A percentile compares a stretch with the other conserved stretches of the same genome.
Evolutionary conservation across 2,329 filamentous ascomycete species (phyloP).

Genomic region (Fusarium luffae): DNA sequence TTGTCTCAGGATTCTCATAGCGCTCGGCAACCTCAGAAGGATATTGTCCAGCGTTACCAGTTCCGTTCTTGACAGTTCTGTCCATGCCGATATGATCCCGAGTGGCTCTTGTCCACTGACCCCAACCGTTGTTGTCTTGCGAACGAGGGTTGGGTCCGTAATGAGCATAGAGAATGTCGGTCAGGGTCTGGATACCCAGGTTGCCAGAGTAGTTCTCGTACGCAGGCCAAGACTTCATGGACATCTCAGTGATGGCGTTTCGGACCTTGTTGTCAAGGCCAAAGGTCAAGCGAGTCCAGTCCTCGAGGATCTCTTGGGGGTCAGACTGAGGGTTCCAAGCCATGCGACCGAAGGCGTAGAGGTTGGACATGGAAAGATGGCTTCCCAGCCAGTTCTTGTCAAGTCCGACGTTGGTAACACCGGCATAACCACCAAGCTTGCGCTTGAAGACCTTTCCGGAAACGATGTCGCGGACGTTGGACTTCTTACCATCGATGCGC

Average conservation of each 20-base stretch:
- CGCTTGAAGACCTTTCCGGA: constrained; percentile 69
- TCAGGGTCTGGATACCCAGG: constrained; percentile 75
- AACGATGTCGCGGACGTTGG: constrained; percentile 69
- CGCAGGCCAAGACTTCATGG: constrained; percentile 75
- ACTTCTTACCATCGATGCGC: constrained; percentile 66
- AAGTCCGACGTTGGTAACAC: constrained; percentile 73
- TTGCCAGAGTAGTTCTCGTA: constrained; percentile 80
- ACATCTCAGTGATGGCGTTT: constrained; percentile 69
- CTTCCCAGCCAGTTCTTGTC: constrained; percentile 76
- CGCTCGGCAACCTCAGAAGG: constrained; percentile 66
- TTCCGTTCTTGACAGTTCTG: constrained; percentile 74
- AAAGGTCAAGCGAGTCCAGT: constrained; percentile 77
- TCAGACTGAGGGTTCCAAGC: constrained; percentile 71
- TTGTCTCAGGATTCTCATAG: constrained; percentile 71
- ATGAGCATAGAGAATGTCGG: constrained; percentile 72
- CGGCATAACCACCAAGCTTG: constrained; percentile 70
- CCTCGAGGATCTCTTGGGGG: constrained; percentile 60
- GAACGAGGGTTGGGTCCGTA: constrained; percentile 73
- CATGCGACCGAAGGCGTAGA: constrained; percentile 75
- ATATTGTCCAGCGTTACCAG: constrained; percentile 73
- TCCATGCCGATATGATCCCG: constrained; percentile 73
- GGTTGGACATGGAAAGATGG: constrained; percentile 76
- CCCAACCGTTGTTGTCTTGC: constrained; percentile 75
- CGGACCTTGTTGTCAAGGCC: constrained; percentile 64
- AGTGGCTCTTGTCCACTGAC: constrained; percentile 76